Conservation (phyloP, 129 eudicot species). For the Flaveria trinervia region DNA sequence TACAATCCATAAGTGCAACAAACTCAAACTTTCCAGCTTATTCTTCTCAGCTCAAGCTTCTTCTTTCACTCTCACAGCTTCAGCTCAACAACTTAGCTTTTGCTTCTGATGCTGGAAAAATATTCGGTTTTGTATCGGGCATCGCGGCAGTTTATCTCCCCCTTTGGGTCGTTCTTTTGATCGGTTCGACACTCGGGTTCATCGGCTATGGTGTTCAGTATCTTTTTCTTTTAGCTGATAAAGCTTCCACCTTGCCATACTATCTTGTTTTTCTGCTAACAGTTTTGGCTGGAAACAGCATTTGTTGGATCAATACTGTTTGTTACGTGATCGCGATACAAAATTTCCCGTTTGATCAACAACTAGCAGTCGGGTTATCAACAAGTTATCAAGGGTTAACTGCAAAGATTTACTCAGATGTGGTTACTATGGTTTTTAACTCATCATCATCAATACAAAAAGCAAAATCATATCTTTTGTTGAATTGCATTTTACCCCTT, state of each 20-base stretch:
- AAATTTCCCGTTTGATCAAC: slow-evolving; percentile 74
- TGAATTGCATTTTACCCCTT: slow-evolving; percentile 66
- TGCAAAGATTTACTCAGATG: slow-evolving; percentile 61
- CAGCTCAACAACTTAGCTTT: slow-evolving; percentile 90
- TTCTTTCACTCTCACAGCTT: slow-evolving; percentile 73
- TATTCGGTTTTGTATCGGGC: slow-evolving; percentile 78
- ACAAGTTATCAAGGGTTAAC: slow-evolving; percentile 80
- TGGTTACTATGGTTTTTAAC: slow-evolving; percentile 45
- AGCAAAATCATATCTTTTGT: slow-evolving; percentile 58
- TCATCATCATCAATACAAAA: slow-evolving; percentile 25
- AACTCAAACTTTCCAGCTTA: slow-evolving; percentile 87
- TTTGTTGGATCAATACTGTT: slow-evolving; percentile 92
- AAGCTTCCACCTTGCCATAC: slow-evolving; percentile 48
- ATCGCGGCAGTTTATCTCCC: slow-evolving; percentile 69
- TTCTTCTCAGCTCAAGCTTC: slow-evolving; percentile 75
- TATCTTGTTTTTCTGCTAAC: slow-evolving; percentile 57
- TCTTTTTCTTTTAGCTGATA: slow-evolving; percentile 49
- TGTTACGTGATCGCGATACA: slow-evolving; percentile 63
- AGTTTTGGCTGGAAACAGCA: slow-evolving; percentile 75
- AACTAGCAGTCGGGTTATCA: slow-evolving; percentile 67
- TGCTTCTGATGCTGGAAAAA: slow-evolving; percentile 91
- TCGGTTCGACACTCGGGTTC: slow-evolving; percentile 64
- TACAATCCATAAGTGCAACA: slow-evolving; percentile 80
- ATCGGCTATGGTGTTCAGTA: slow-evolving; percentile 76
- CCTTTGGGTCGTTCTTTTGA: slow-evolving; percentile 72